Base-by-base conservation (phyloP, 2,329 filamentous ascomycete species). In the Aureobasidium sp. region DNA sequence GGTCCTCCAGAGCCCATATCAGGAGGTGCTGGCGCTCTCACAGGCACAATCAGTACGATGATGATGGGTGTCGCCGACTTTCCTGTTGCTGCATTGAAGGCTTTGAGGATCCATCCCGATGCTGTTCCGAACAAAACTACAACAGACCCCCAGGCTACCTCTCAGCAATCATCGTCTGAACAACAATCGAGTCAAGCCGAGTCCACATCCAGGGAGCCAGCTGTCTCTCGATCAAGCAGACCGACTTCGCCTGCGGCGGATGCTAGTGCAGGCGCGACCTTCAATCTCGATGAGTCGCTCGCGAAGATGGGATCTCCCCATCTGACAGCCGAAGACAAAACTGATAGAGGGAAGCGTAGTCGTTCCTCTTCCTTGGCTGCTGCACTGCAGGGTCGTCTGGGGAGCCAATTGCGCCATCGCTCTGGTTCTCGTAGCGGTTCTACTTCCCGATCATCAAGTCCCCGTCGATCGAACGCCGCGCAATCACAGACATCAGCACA, bases 1-100 rank as follows among this genome's bases (percentile, higher is more conserved):
- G 87, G 90, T 52, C 90, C 90, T 0, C 85, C 82, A 66, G 90
- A 93, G 64, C 90, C 90, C 0, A 82, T 94, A n/a, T 86, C 87
- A 13, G 90, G 89, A 13, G 88, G 85, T 20, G 85, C 89, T 0
- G 83, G 84, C 43, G 89, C 91, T 0, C 75, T 96, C 0, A 77
- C 94, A 24, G 87, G 88, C 7, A 92, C 92, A 20, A 78, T 93
- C 43, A 86, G 87, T 27, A 87, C 83, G 47, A 86, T 96, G 55
- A 83, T 88, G 66, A 88, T 94, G 82, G 89, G 90, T 1, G 80
- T 95, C 46, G 89, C 89, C 1, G 90, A 95, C 68, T 77, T 86
- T 41, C 84, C 84, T 0, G 75, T 78, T 5, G 81, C 84, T 52
- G 77, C 84, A 7, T 70, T 81, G 51, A 77, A 77, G 65, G 70